phyloP scores from a whole-genome alignment of 2,329 filamentous ascomycete genomes.

The Phaeosphaeria sp. region DNA sequence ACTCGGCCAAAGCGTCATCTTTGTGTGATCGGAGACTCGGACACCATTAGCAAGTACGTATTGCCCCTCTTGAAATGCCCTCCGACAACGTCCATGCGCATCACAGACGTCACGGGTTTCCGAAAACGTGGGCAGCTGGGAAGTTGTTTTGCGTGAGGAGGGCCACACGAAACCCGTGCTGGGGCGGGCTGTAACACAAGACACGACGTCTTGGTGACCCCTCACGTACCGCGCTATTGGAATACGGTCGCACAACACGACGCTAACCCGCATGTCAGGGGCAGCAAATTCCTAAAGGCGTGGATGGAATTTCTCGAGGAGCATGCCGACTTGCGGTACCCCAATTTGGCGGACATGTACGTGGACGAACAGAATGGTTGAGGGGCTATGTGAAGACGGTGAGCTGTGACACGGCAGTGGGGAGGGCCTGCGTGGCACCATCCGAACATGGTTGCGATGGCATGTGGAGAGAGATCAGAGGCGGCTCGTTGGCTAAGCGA shows the following conservation, averaged over 20 bases:
- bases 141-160: constrained; percentile 6
- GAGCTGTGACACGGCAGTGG: constrained; percentile 11
- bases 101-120: not conserved
- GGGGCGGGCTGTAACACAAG: constrained; percentile 16
- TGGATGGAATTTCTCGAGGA: constrained; percentile 96
- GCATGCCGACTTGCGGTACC: constrained; percentile 87
- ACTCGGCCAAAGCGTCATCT: constrained; percentile 90
- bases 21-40: constrained; percentile 90
- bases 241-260: constrained; percentile 10
- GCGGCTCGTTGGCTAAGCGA: constrained; percentile 11
- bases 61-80: constrained; percentile 9
- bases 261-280: constrained; percentile 60
- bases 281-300: constrained; percentile 80
- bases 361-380: constrained; percentile 36
- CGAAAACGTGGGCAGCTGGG: constrained; percentile 16
- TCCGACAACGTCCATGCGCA: not conserved
- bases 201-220: constrained; percentile 13
- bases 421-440: constrained; percentile 4
- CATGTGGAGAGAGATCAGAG: constrained; percentile 12
- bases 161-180: constrained; percentile 21
- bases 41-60: constrained; percentile 86
- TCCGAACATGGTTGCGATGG: constrained; percentile 6
- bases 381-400: constrained; percentile 11
- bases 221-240: constrained; percentile 4
- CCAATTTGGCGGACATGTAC: constrained; percentile 65